phyloP scores from a whole-genome alignment of 2,329 filamentous ascomycete genomes.

The Neofusicoccum cordaticola region DNA sequence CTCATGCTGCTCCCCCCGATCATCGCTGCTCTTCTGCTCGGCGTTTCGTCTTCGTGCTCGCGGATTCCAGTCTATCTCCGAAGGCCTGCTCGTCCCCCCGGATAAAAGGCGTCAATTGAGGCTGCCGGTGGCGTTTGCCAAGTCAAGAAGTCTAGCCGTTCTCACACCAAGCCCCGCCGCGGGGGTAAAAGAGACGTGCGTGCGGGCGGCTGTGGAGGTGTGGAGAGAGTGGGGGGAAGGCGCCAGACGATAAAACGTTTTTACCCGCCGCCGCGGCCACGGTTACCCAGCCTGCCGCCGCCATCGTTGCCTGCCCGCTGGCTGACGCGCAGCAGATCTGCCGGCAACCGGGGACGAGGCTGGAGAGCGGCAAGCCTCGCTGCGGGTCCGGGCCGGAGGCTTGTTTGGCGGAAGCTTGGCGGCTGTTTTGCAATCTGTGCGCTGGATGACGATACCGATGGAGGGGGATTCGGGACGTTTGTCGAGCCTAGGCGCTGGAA shows the following conservation, averaged over 20 bases:
- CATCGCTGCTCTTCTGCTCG: too few relatives aligned
- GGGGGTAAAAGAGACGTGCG: background rate
- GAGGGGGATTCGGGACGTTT: too few relatives aligned
- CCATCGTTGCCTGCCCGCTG: background rate
- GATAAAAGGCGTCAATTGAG: background rate
- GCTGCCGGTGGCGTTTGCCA: background rate
- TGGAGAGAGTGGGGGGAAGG: background rate
- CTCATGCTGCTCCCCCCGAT: too few relatives aligned
- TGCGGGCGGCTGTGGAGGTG: background rate
- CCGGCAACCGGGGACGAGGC: background rate
- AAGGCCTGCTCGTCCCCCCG: background rate
- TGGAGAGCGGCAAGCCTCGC: background rate
- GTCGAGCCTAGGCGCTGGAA: too few relatives aligned
- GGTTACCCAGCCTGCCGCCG: background rate
- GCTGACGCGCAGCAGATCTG: background rate
- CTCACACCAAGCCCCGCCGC: background rate
- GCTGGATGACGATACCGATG: too few relatives aligned
- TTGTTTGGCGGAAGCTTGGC: background rate
- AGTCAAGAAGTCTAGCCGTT: background rate
- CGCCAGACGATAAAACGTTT: background rate
- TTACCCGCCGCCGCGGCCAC: background rate
- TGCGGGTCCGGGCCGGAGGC: background rate
- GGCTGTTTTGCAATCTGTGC: too few relatives aligned
- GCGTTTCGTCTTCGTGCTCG: too few relatives aligned
- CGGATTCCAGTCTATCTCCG: background rate